Evolutionary conservation across 805 yeast species (phyloP).

Genomic region (Yamadazyma tumulicola): DNA sequence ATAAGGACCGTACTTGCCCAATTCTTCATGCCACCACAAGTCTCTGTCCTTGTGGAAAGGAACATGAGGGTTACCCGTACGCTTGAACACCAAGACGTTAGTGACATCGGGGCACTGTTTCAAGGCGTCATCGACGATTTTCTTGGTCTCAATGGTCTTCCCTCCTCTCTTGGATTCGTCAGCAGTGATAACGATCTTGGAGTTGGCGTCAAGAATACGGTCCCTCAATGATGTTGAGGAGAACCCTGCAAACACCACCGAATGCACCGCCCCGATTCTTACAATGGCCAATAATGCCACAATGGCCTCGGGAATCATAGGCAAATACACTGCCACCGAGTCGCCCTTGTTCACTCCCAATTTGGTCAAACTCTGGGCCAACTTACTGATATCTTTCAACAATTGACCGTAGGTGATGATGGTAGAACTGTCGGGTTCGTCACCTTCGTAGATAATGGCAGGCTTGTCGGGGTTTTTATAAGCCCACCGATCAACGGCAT

Average conservation of each 20-base stretch:
- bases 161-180: constrained; percentile 97
- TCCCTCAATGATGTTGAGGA: constrained; percentile 89
- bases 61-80: constrained; percentile 76
- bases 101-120: constrained; percentile 68
- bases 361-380: constrained; percentile 77
- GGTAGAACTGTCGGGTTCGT: constrained; percentile 72
- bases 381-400: constrained; percentile 75
- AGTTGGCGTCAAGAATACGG: constrained; percentile 84
- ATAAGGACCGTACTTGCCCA: constrained; percentile 76
- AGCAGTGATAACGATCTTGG: constrained; percentile 84
- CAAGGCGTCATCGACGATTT: constrained; percentile 93
- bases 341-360: constrained; percentile 95
- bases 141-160: constrained; percentile 85
- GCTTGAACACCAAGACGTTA: constrained; percentile 81
- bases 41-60: constrained; percentile 80
- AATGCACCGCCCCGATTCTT: constrained; percentile 93
- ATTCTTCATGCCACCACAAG: constrained; percentile 93
- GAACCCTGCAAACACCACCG: constrained; percentile 96
- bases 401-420: constrained; percentile 82
- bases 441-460: constrained; percentile 91
- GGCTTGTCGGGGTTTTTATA: constrained; percentile 77
- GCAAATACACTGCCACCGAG: constrained; percentile 92
- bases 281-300: constrained; percentile 91
- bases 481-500: constrained; percentile 96
- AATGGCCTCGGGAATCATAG: constrained; percentile 97